Conservation (phyloP, 139 green algal species). For the Diplosphaera chodatii region DNA sequence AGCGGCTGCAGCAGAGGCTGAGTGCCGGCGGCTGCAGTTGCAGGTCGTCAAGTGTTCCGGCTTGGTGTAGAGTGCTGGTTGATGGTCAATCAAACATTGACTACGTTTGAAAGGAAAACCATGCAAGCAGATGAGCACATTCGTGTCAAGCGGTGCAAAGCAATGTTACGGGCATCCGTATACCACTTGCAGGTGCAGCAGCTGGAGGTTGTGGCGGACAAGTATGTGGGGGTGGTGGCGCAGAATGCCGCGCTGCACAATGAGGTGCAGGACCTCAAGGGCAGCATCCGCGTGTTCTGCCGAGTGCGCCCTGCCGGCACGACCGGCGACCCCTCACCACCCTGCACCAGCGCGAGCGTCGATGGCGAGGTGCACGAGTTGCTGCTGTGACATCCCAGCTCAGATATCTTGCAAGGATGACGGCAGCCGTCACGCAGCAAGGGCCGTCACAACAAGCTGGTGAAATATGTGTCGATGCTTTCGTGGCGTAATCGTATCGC, state of each 20-base stretch:
- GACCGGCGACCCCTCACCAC: conserved; percentile 47
- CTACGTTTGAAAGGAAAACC: no score
- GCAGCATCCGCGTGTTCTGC: conserved; percentile 85
- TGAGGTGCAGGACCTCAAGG: conserved; percentile 73
- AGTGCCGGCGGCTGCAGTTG: neutral
- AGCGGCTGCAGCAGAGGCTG: neutral
- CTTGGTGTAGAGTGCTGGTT: no score
- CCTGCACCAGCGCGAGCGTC: neutral
- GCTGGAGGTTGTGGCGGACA: conserved; percentile 29
- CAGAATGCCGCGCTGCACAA: conserved; percentile 76
- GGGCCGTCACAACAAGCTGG: no score
- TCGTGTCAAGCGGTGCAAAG: no score
- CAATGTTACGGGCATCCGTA: no score
- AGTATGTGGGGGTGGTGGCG: conserved; percentile 39
- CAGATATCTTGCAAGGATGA: no score
- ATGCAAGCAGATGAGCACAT: no score
- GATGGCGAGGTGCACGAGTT: neutral
- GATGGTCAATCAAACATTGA: no score
- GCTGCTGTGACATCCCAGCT: neutral
- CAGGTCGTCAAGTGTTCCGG: neutral
- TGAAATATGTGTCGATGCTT: no score
- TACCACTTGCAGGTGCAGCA: no score
- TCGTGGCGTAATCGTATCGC: no score
- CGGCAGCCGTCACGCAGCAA: no score
- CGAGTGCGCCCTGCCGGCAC: conserved; percentile 59